Conservation (phyloP, 495 filamentous ascomycete genomes). For the Annulohypoxylon bovei region DNA sequence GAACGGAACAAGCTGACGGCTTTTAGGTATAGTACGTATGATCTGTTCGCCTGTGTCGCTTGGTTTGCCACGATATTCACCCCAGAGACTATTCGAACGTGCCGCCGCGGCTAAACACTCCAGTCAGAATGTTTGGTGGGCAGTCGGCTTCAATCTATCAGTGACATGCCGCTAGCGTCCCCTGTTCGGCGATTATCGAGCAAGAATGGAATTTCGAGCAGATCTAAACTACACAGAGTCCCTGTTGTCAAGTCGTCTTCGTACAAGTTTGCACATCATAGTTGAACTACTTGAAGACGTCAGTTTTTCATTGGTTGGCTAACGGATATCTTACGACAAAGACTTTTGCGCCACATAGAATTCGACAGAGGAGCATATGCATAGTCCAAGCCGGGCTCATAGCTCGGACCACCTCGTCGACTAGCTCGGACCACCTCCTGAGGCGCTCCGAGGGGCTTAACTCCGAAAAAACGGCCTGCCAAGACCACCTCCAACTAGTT, state of each 20-base stretch:
- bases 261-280: neutral
- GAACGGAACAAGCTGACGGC: constrained; percentile 9
- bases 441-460: no score
- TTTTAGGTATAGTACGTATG: constrained; percentile 4
- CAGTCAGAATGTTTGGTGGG: neutral
- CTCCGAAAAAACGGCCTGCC: no score
- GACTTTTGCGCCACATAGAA: neutral
- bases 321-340: neutral
- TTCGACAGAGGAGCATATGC: neutral
- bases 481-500: no score
- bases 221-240: neutral
- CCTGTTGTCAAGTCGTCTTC: neutral
- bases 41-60: constrained; percentile 1
- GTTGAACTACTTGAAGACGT: neutral
- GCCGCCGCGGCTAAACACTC: constrained; percentile 26
- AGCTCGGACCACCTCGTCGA: no score
- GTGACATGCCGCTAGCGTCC: neutral
- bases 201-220: neutral
- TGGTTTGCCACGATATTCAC: constrained; percentile 7
- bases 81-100: constrained; percentile 1
- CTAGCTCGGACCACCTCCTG: no score
- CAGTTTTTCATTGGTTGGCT: neutral
- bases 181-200: neutral
- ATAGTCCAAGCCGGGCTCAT: no score
- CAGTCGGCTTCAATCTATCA: neutral